These are phyloP conservation scores for Ceratobasidium sp. DNA, from an alignment of 1,284 basidiomycete genomes.

Conservation along the genomic window DNA sequence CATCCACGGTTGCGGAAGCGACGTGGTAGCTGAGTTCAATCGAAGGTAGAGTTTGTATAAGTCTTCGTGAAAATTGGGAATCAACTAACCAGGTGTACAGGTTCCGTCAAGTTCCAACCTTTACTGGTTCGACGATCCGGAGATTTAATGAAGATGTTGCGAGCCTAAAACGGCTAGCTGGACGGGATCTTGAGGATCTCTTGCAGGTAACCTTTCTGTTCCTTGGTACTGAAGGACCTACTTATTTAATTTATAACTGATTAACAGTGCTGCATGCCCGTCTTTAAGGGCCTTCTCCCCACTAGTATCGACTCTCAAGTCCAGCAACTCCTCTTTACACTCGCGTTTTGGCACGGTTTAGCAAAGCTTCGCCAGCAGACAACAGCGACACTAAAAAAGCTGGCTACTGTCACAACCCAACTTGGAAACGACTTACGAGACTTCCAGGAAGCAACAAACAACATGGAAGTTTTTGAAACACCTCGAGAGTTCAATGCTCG, in stretches of 20 bases:
- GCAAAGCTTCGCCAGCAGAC: conserved; percentile 18
- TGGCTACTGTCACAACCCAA: conserved; percentile 40
- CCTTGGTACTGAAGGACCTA: neutral
- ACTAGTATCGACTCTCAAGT: conserved; percentile 6
- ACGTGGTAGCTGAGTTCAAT: conserved; percentile 32
- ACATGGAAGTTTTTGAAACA: conserved; percentile 47
- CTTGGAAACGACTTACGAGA: conserved; percentile 43
- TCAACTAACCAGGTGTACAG: neutral
- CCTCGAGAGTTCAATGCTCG: conserved; percentile 46
- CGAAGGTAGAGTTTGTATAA: neutral
- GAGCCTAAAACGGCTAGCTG: conserved; percentile 36
- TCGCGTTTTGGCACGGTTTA: conserved; percentile 1
- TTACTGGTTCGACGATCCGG: conserved; percentile 38
- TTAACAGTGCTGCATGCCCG: conserved; percentile 50
- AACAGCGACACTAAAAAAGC: neutral
- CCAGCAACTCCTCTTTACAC: neutral
- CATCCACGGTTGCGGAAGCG: conserved; percentile 43
- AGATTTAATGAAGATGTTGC: conserved; percentile 37
- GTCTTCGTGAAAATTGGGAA: neutral
- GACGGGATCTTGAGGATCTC: conserved; percentile 39
- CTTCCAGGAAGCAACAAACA: conserved; percentile 44
- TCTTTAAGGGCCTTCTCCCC: conserved; percentile 51
- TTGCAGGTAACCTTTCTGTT: conserved; percentile 1
- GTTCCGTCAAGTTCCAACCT: conserved; percentile 37
- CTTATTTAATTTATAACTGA: neutral